Conservation (phyloP, 2,329 filamentous ascomycete species). For the Trichoderma gracile region DNA sequence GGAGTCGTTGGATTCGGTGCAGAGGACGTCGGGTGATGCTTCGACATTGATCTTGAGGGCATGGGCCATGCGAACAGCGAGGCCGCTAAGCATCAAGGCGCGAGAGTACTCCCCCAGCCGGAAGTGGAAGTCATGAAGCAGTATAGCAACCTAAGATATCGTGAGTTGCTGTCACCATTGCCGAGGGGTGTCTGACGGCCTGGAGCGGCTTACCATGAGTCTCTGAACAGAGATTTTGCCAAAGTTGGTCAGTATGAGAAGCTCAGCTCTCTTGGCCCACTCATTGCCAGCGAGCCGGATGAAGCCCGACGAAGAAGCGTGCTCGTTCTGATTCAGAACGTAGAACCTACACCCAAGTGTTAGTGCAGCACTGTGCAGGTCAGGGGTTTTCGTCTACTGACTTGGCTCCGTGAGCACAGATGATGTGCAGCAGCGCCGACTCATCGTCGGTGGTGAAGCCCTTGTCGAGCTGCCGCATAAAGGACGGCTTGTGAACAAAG, state of each 20-base stretch:
- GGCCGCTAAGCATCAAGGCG: slow-evolving; percentile 45
- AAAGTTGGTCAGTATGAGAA: slow-evolving; percentile 41
- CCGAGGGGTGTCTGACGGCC: neutral
- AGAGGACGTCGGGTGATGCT: slow-evolving; percentile 42
- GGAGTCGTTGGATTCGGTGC: slow-evolving; percentile 36
- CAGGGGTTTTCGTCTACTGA: slow-evolving; percentile 26
- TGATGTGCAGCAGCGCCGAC: slow-evolving; percentile 40
- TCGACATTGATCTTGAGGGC: slow-evolving; percentile 45
- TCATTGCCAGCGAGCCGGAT: slow-evolving; percentile 40
- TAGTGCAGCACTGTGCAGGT: neutral
- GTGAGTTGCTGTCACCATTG: neutral
- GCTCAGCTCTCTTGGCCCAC: slow-evolving; percentile 43
- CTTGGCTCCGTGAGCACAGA: slow-evolving; percentile 45
- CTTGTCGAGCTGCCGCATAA: slow-evolving; percentile 42
- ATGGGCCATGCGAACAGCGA: slow-evolving; percentile 45
- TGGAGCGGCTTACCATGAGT: slow-evolving; percentile 39
- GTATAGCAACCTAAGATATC: slow-evolving; percentile 38
- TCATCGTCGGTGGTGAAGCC: slow-evolving; percentile 42
- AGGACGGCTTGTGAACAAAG: slow-evolving; percentile 45
- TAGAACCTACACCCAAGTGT: slow-evolving; percentile 36
- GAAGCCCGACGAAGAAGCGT: slow-evolving; percentile 34
- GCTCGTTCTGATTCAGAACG: slow-evolving; percentile 37
- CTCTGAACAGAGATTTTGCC: slow-evolving; percentile 43
- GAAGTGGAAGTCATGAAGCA: slow-evolving; percentile 45
- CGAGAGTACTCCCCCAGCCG: slow-evolving; percentile 44